A percentile compares a stretch with the other conserved stretches of the same genome.
These are phyloP conservation scores for Metschnikowia picachoensis DNA, from an alignment of 805 yeast genomes.

Conservation along the genomic window DNA sequence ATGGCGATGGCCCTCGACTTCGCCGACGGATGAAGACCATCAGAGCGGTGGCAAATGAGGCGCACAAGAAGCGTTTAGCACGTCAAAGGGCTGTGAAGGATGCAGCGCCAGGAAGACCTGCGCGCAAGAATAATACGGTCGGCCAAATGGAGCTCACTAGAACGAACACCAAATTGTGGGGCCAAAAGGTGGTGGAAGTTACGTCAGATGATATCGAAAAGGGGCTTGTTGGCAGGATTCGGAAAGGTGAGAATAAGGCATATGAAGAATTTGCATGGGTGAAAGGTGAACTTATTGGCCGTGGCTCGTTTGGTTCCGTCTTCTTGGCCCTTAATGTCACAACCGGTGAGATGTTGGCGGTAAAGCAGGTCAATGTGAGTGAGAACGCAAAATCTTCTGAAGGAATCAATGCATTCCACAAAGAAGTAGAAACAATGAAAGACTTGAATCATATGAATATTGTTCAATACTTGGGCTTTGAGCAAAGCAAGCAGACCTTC, in stretches of 20 bases:
- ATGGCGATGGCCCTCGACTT: constrained; percentile 39
- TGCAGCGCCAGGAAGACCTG: not conserved
- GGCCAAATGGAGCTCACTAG: constrained; percentile 46
- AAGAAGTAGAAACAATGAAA: constrained; percentile 91
- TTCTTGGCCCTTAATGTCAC: constrained; percentile 89
- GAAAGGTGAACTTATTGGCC: constrained; percentile 93
- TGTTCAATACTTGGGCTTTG: constrained; percentile 95
- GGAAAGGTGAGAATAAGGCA: constrained; percentile 58
- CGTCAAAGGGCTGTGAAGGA: constrained; percentile 17
- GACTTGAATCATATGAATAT: constrained; percentile 91
- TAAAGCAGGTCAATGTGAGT: constrained; percentile 77
- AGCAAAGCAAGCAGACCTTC: constrained; percentile 66
- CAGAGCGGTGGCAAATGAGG: constrained; percentile 90
- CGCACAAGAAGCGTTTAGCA: constrained; percentile 41
- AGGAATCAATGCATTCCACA: constrained; percentile 75
- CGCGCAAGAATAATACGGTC: not conserved
- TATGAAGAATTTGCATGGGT: constrained; percentile 94
- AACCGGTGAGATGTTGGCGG: constrained; percentile 98
- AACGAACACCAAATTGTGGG: constrained; percentile 94
- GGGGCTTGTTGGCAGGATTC: constrained; percentile 62
- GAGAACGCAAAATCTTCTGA: constrained; percentile 38
- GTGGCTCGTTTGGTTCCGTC: constrained; percentile 95
- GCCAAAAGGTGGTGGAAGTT: constrained; percentile 86
- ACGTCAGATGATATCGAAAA: constrained; percentile 64
- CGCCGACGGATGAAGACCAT: constrained; percentile 81